These are phyloP conservation scores for Maudiozyma saulgeensis DNA, from an alignment of 805 yeast species.

Conservation along the genomic window DNA sequence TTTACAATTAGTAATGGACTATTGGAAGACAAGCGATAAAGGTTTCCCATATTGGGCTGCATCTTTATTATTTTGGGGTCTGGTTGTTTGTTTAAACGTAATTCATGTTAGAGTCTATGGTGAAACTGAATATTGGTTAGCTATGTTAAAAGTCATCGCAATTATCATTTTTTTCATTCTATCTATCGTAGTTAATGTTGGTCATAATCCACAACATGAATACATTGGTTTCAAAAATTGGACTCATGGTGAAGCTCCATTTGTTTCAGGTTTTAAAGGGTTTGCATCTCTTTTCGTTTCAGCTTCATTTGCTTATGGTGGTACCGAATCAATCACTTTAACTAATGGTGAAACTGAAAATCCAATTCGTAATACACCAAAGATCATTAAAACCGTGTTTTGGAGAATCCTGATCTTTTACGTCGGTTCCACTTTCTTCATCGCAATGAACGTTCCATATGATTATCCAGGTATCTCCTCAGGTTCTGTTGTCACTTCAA, in stretches of 20 bases:
- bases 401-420: conserved; percentile 50
- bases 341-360: conserved; percentile 48
- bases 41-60: conserved; percentile 41
- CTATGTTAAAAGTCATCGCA: conserved; percentile 47
- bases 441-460: conserved; percentile 52
- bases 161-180: conserved; percentile 47
- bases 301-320: conserved; percentile 45
- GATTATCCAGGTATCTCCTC: conserved; percentile 38
- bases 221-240: conserved; percentile 49
- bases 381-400: conserved; percentile 49
- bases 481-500: conserved; percentile 32
- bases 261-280: conserved; percentile 43
- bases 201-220: conserved; percentile 45
- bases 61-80: conserved; percentile 45
- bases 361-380: conserved; percentile 51
- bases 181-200: conserved; percentile 48
- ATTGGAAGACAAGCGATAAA: conserved; percentile 32
- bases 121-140: conserved; percentile 54
- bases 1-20: conserved; percentile 44
- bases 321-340: conserved; percentile 40
- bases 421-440: conserved; percentile 45
- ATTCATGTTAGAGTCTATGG: conserved; percentile 50
- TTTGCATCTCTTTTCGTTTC: conserved; percentile 42
- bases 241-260: conserved; percentile 46
- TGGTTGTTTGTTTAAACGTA: conserved; percentile 36